Evolutionary conservation across 805 yeast genomes (phyloP), one percentile per base, ranked within the genome.

Genomic region (Candida hispaniensis): DNA sequence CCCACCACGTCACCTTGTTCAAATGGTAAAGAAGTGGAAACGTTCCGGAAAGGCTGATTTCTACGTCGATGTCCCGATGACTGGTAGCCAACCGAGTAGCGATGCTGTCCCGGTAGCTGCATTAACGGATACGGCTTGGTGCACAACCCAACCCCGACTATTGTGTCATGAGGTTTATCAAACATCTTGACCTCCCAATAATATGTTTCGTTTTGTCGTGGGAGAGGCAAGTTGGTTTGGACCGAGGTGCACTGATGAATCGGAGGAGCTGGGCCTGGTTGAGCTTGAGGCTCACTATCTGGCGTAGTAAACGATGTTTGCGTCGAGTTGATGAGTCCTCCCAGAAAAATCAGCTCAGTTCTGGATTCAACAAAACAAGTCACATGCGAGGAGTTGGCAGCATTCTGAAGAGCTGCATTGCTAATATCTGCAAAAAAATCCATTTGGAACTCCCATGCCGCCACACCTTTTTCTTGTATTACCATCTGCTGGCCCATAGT

Each of bases 41-140:
- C 52, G 18, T 38, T 48, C 47, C 82, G 81, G 22, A 34, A 34
- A 5, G 95, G 83, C 52, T 79, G 81, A 52, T 81, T 83, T 42
- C 71, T 67, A 36, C 96, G 67, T 39, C 93, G 67, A 40, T 69
- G 64, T 3, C 97, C 98, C 35, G 69, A 69, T 5, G 93, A 79
- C 43, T 85, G 95, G 56, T 88, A 91, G n/a, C 85, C 70, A 3
- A 83, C 64, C 0, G 95, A 82, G 53, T 74, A 78, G 26, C 76
- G 67, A 48, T 85, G 94, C 50, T 91, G 70, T 0, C 98, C 98
- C 0, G 98, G 97, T 23, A 91, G 61, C 46, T 96, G 65, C 58
- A 91, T 91, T 57, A 78, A 74, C 2, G 98, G 98, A 50, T 91
- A 91, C 5, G 98, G 98, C 43, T 74, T 71, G 0, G 93, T 72